These are phyloP conservation scores for Penicillium hesseltinei DNA, from an alignment of 2,329 filamentous ascomycete genomes.

Conservation along the genomic window DNA sequence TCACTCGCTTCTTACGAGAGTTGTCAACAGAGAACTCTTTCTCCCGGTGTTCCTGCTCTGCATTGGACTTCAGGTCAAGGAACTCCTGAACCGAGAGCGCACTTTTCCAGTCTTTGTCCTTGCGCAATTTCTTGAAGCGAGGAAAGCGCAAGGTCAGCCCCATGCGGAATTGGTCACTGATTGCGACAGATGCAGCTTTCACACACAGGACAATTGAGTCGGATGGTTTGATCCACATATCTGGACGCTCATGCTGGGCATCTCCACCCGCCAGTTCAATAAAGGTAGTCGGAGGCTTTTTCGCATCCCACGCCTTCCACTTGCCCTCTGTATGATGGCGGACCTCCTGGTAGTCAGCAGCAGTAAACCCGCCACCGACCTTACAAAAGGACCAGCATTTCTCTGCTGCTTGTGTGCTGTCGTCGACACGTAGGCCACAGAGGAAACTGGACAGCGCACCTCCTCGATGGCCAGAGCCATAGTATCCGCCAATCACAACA, in stretches of 20 bases:
- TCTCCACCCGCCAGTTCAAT: constrained; percentile 80
- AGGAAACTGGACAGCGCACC: constrained; percentile 81
- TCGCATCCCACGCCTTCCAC: constrained; percentile 81
- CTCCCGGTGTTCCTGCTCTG: constrained; percentile 68
- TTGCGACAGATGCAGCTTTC: constrained; percentile 77
- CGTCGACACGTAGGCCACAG: constrained; percentile 78
- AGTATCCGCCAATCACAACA: constrained; percentile 87
- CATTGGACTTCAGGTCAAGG: constrained; percentile 64
- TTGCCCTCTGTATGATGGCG: constrained; percentile 83
- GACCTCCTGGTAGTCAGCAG: constrained; percentile 80
- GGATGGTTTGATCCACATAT: constrained; percentile 87
- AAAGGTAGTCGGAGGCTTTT: constrained; percentile 71
- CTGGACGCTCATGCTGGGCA: constrained; percentile 72
- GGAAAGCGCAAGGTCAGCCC: constrained; percentile 84
- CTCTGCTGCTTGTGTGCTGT: constrained; percentile 56
- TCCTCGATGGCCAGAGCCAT: constrained; percentile 80
- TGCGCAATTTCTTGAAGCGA: constrained; percentile 75
- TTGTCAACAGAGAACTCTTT: constrained; percentile 73
- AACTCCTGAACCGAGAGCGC: constrained; percentile 79
- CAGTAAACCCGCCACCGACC: constrained; percentile 89
- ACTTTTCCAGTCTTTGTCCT: constrained; percentile 81
- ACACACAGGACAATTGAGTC: constrained; percentile 85
- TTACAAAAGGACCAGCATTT: constrained; percentile 96
- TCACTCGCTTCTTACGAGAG: constrained; percentile 61
- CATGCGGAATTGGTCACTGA: constrained; percentile 74